Evolutionary conservation across 768 basidiomycete species (phyloP).

Genomic region (Hygrophorus russula): DNA sequence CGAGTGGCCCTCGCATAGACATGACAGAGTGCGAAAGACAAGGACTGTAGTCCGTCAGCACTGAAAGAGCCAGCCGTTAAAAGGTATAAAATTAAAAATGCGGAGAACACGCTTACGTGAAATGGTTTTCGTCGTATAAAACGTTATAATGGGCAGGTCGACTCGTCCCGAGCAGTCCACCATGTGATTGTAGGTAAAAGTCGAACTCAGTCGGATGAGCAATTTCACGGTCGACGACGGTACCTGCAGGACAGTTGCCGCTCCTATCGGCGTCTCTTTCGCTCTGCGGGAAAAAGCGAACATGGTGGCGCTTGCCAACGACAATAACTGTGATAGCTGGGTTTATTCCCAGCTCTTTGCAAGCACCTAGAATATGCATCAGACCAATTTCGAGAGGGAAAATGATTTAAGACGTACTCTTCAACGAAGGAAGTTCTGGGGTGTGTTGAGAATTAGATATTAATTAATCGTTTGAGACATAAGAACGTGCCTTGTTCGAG

Average conservation of each 20-base stretch:
- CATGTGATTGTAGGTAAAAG: slow-evolving; percentile 71
- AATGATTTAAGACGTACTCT: slow-evolving; percentile 26
- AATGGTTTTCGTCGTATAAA: slow-evolving; percentile 29
- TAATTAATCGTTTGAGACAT: slow-evolving; percentile 1
- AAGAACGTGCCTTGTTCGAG: slow-evolving; percentile 39
- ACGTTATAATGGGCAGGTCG: slow-evolving; percentile 46
- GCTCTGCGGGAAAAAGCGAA: slow-evolving; percentile 44
- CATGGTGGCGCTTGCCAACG: slow-evolving; percentile 71
- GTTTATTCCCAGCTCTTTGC: slow-evolving; percentile 40
- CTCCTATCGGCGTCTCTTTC: slow-evolving; percentile 45
- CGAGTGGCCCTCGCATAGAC: slow-evolving; percentile 65
- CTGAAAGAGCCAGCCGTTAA: slow-evolving; percentile 16
- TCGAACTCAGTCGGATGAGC: slow-evolving; percentile 69
- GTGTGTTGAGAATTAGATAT: background rate
- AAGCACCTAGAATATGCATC: slow-evolving; percentile 40
- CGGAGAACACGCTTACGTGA: slow-evolving; percentile 23
- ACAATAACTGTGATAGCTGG: slow-evolving; percentile 67
- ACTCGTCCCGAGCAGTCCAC: slow-evolving; percentile 63
- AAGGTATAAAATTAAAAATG: background rate
- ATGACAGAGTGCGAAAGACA: slow-evolving; percentile 52
- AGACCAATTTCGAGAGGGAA: slow-evolving; percentile 1
- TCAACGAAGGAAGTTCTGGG: slow-evolving; percentile 48
- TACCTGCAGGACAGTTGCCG: slow-evolving; percentile 69
- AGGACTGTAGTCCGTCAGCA: slow-evolving; percentile 48
- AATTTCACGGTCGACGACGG: slow-evolving; percentile 64